Evolutionary conservation across 805 yeast species (phyloP).

Genomic region (Suhomyces prunicola): DNA sequence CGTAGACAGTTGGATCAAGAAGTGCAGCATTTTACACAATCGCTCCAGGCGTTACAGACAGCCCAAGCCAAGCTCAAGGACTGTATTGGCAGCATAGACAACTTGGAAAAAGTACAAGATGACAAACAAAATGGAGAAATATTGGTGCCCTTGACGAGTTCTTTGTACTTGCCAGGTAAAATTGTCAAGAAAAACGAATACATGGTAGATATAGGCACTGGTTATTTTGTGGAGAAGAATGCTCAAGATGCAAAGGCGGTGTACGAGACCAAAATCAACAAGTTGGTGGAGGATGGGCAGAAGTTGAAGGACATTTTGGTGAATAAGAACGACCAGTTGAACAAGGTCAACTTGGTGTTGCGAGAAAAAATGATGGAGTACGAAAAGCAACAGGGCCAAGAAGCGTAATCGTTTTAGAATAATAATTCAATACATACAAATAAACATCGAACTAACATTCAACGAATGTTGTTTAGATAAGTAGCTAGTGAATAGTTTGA

Average conservation of each 20-base stretch:
- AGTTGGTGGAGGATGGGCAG: slow-evolving; percentile 66
- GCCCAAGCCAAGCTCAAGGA: slow-evolving; percentile 83
- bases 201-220: slow-evolving; percentile 94
- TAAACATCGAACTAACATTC: too few relatives aligned
- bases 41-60: slow-evolving; percentile 75
- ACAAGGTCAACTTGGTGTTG: slow-evolving; percentile 57
- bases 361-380: slow-evolving; percentile 50
- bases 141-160: slow-evolving; percentile 83
- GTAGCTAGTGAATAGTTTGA: too few relatives aligned
- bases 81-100: slow-evolving; percentile 68
- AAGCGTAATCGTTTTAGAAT: slow-evolving; percentile 4
- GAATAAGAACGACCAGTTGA: slow-evolving; percentile 65
- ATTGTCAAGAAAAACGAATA: slow-evolving; percentile 63
- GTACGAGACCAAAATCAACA: slow-evolving; percentile 69
- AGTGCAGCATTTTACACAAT: slow-evolving; percentile 77
- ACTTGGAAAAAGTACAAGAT: slow-evolving; percentile 35
- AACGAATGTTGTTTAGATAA: too few relatives aligned
- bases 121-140: slow-evolving; percentile 38
- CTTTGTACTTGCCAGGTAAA: slow-evolving; percentile 86
- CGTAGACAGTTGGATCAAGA: slow-evolving; percentile 83
- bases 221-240: slow-evolving; percentile 83
- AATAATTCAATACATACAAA: neutral
- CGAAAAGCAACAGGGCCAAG: slow-evolving; percentile 27
- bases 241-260: slow-evolving; percentile 65
- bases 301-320: slow-evolving; percentile 73